Percentiles rank a stretch among this genome's conserved stretches.
These are phyloP conservation scores for Dictyostelium citrinum DNA, from an alignment of 78 protist genomes.

Conservation along the genomic window DNA sequence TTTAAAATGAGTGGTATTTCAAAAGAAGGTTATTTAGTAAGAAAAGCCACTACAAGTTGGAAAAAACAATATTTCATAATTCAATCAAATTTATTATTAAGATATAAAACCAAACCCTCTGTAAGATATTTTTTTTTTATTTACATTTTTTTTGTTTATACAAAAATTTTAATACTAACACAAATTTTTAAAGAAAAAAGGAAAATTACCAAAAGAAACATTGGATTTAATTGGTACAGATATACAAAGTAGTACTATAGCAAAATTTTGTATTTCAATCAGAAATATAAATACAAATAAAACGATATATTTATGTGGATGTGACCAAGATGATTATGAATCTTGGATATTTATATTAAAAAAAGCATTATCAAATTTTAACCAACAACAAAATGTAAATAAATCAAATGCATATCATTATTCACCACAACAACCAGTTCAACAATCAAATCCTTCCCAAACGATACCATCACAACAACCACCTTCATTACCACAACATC, in stretches of 20 bases:
- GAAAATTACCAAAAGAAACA: not conserved
- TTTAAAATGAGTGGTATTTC: not conserved
- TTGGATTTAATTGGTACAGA: constrained; percentile 24
- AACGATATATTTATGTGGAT: not conserved
- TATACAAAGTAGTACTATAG: not conserved
- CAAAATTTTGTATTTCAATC: constrained; percentile 23
- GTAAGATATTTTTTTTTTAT: not conserved
- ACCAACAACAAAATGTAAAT: not conserved
- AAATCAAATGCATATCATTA: not conserved
- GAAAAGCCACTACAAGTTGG: constrained; percentile 19
- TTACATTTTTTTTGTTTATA: not conserved
- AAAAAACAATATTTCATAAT: constrained; percentile 29
- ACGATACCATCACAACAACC: not conserved
- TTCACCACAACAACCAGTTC: not conserved
- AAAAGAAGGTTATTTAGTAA: constrained; percentile 35
- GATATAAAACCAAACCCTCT: constrained; percentile 47
- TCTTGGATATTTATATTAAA: constrained; percentile 19
- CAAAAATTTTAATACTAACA: no score
- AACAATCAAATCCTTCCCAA: not conserved
- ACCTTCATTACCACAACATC: not conserved
- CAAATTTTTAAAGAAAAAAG: not conserved
- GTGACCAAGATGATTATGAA: not conserved
- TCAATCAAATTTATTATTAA: constrained; percentile 53
- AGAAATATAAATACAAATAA: constrained; percentile 1
- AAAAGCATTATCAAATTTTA: constrained; percentile 1